These are phyloP conservation scores for Tirmania nivea DNA, from an alignment of 495 filamentous ascomycete genomes.

Conservation along the genomic window DNA sequence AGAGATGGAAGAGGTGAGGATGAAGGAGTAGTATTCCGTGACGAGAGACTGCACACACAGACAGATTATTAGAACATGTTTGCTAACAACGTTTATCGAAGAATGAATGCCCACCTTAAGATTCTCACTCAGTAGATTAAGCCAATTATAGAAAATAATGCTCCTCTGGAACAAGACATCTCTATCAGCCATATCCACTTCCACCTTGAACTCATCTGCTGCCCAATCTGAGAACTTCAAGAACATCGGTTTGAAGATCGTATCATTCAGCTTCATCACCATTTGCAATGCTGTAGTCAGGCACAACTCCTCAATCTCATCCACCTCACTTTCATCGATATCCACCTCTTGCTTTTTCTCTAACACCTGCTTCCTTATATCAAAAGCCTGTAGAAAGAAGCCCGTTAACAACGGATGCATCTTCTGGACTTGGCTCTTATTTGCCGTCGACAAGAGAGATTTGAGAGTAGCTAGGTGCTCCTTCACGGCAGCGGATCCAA, in stretches of 20 bases:
- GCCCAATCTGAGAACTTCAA: constrained; percentile 63
- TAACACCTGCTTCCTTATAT: constrained; percentile 37
- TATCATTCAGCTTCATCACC: constrained; percentile 90
- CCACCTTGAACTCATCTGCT: constrained; percentile 16
- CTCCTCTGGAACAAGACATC: constrained; percentile 4
- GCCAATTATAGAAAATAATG: constrained; percentile 57
- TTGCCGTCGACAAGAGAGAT: constrained; percentile 44
- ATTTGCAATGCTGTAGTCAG: constrained; percentile 58
- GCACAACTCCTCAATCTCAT: constrained; percentile 40
- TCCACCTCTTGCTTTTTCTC: constrained; percentile 18
- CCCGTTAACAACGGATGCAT: constrained; percentile 41
- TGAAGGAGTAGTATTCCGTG: constrained; percentile 67
- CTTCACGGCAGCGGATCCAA: constrained; percentile 4
- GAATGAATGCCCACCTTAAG: constrained; percentile 37
- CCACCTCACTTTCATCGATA: constrained; percentile 29
- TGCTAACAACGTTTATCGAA: not conserved
- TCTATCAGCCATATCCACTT: not conserved
- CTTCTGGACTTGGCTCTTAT: constrained; percentile 52
- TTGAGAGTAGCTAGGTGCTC: constrained; percentile 45
- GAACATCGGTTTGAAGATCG: constrained; percentile 89
- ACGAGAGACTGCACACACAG: constrained; percentile 44
- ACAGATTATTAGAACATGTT: not conserved
- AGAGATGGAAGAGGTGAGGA: constrained; percentile 49
- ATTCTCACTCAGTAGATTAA: constrained; percentile 52
- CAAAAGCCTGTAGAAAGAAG: constrained; percentile 49